A percentile compares a stretch with the other conserved stretches of the same genome.
These are phyloP conservation scores for Capsicum pubescens DNA, from an alignment of 257 asterid species.

Conservation along the genomic window DNA sequence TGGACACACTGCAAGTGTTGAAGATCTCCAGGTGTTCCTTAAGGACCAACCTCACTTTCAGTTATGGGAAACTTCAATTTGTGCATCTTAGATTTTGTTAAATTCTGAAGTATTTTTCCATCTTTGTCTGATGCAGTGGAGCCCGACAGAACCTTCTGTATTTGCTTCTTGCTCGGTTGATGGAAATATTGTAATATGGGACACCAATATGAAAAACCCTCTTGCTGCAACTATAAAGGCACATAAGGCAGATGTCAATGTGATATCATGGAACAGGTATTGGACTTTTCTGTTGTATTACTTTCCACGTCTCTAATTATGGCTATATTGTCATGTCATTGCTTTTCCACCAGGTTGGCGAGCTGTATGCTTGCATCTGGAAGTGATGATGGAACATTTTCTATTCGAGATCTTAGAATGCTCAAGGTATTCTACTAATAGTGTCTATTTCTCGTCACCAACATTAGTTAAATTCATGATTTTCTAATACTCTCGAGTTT, in stretches of 20 bases:
- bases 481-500: background rate
- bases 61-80: background rate
- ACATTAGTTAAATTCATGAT: background rate
- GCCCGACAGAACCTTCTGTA: slow-evolving; percentile 79
- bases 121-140: slow-evolving; percentile 68
- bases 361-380: slow-evolving; percentile 97
- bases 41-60: background rate
- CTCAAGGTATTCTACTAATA: slow-evolving; percentile 60
- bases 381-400: slow-evolving; percentile 91
- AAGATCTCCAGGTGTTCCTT: slow-evolving; percentile 73
- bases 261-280: slow-evolving; percentile 96
- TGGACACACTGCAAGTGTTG: slow-evolving; percentile 74
- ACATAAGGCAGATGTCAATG: slow-evolving; percentile 95
- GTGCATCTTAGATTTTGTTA: background rate
- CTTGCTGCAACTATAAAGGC: slow-evolving; percentile 78
- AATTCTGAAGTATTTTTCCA: background rate
- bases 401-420: slow-evolving; percentile 85
- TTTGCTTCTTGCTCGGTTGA: slow-evolving; percentile 97
- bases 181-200: slow-evolving; percentile 85
- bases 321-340: slow-evolving; percentile 31
- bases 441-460: background rate
- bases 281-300: slow-evolving; percentile 18
- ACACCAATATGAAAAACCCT: slow-evolving; percentile 75
- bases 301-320: background rate
- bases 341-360: slow-evolving; percentile 61